Conservation (phyloP, 2,329 filamentous ascomycete species). For the Scopulariopsis brevicaulis region DNA sequence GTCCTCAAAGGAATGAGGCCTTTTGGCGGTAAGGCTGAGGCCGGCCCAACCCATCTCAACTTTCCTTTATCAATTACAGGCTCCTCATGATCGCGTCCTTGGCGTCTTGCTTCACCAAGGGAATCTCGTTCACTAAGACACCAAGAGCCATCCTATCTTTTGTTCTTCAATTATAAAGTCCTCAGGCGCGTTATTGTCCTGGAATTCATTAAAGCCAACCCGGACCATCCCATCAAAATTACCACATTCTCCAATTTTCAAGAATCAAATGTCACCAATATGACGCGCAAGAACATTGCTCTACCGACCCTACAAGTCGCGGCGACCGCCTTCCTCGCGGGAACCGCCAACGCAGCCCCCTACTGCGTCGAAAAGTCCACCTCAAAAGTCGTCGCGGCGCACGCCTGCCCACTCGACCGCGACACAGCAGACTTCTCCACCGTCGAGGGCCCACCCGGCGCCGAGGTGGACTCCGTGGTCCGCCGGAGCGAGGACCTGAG, state of each 20-base stretch:
- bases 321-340: background rate
- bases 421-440: background rate
- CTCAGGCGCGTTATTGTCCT: background rate
- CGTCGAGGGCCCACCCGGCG: background rate
- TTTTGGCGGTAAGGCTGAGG: too few relatives aligned
- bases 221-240: background rate
- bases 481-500: too few relatives aligned
- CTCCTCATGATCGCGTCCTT: too few relatives aligned
- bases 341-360: background rate
- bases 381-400: background rate
- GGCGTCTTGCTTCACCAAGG: too few relatives aligned
- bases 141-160: too few relatives aligned
- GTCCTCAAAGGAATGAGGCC: too few relatives aligned
- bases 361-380: background rate
- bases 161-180: too few relatives aligned
- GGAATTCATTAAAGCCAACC: background rate
- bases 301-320: background rate
- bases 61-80: too few relatives aligned
- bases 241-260: background rate
- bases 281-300: background rate
- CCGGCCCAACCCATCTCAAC: too few relatives aligned
- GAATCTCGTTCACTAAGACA: too few relatives aligned
- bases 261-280: background rate
- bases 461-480: background rate
- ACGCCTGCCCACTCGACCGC: background rate